Conservation (phyloP, 352 stramenopile genomes). For the Phytopythium montanum region DNA sequence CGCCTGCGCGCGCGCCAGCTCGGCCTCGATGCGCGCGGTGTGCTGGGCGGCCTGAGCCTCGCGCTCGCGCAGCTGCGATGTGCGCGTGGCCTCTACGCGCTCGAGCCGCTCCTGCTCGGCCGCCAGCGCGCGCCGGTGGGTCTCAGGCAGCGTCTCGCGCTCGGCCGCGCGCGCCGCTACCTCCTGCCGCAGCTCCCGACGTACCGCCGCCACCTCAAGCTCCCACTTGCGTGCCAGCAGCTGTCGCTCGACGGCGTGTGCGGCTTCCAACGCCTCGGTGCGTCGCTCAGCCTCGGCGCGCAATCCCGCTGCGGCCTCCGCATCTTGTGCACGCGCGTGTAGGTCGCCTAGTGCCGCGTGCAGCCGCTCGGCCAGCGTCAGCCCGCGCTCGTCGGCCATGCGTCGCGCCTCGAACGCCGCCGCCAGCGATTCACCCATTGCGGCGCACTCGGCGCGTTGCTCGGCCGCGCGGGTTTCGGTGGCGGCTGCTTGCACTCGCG, state of each 20-base stretch:
- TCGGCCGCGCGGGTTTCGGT: slow-evolving; percentile 9
- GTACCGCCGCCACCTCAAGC: slow-evolving; percentile 45
- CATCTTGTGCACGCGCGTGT: slow-evolving; percentile 59
- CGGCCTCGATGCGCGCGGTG: slow-evolving; percentile 29
- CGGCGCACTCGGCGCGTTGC: slow-evolving; percentile 22
- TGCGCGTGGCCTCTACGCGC: slow-evolving; percentile 46
- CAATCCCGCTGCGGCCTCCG: slow-evolving; percentile 45
- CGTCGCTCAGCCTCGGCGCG: slow-evolving; percentile 47
- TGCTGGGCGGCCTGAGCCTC: slow-evolving; percentile 47
- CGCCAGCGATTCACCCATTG: slow-evolving; percentile 16
- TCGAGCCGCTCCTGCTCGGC: slow-evolving; percentile 65
- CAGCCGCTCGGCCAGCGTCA: slow-evolving; percentile 55
- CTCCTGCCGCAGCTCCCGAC: slow-evolving; percentile 36
- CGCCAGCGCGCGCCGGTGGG: slow-evolving; percentile 47
- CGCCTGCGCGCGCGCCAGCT: slow-evolving; percentile 32
- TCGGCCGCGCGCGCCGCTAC: slow-evolving; percentile 35
- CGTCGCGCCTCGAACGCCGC: slow-evolving; percentile 34
- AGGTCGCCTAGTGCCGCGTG: slow-evolving; percentile 63
- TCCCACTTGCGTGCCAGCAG: slow-evolving; percentile 55
- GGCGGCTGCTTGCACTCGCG: slow-evolving; percentile 12
- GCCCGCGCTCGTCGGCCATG: slow-evolving; percentile 36
- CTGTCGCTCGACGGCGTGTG: slow-evolving; percentile 50
- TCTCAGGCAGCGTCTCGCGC: slow-evolving; percentile 53
- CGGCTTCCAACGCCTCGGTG: slow-evolving; percentile 34
- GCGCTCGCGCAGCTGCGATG: slow-evolving; percentile 47